Conservation (phyloP, 805 yeast genomes). For the Metschnikowia peoriensis region DNA sequence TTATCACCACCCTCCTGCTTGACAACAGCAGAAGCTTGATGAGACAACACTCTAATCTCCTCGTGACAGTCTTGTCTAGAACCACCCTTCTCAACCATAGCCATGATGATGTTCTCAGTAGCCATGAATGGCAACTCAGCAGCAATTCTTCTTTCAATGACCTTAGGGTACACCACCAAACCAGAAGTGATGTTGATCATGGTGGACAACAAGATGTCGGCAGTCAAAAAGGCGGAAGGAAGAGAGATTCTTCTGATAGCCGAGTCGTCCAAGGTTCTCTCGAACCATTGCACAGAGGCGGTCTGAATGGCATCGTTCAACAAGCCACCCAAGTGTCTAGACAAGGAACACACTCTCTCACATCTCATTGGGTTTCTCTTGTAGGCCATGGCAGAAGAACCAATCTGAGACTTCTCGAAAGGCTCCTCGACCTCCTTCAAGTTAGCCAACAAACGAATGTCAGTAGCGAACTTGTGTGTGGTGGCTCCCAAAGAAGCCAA, state of each 20-base stretch:
- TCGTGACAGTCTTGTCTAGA: constrained; percentile 99
- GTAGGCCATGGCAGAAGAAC: constrained; percentile 98
- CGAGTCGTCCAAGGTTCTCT: constrained; percentile 96
- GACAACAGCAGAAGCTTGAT: constrained; percentile 95
- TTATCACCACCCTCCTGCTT: constrained; percentile 99
- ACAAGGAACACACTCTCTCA: constrained; percentile 97
- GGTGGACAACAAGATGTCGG: constrained; percentile 89
- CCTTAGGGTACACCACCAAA: constrained; percentile 96
- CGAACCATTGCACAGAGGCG: constrained; percentile 98
- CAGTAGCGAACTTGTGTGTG: constrained; percentile 97
- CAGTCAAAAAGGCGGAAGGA: constrained; percentile 95
- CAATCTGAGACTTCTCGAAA: constrained; percentile 97
- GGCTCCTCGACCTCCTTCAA: constrained; percentile 98
- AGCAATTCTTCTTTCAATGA: constrained; percentile 91
- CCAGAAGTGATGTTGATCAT: constrained; percentile 91
- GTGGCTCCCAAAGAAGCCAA: constrained; percentile 93
- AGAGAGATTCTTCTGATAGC: constrained; percentile 96
- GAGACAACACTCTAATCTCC: constrained; percentile 93
- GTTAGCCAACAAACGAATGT: constrained; percentile 91
- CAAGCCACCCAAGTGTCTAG: constrained; percentile 91
- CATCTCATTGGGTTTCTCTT: constrained; percentile 99
- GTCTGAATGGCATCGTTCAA: constrained; percentile 94
- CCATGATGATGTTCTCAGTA: constrained; percentile 98
- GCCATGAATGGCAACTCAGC: constrained; percentile 99
- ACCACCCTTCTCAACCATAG: constrained; percentile 97